phyloP scores from a whole-genome alignment of 2,329 filamentous ascomycete genomes.

The Ceratocystis harringtonii region DNA sequence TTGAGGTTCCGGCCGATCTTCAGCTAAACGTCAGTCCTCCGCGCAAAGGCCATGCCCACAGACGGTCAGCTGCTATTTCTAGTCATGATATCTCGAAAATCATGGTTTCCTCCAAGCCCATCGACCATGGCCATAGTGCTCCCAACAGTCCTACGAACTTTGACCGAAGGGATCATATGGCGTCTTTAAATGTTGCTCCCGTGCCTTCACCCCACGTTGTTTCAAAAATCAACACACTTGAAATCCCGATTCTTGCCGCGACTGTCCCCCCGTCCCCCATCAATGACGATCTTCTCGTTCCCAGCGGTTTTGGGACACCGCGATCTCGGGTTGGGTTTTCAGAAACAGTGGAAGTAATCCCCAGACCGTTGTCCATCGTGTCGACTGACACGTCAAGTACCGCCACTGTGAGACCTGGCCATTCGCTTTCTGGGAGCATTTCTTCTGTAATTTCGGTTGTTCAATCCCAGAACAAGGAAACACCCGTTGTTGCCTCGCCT shows the following conservation, averaged over 20 bases:
- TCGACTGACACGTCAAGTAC: slow-evolving; percentile 76
- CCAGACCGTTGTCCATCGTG: slow-evolving; percentile 65
- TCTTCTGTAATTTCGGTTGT: slow-evolving; percentile 53
- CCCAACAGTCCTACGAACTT: slow-evolving; percentile 44
- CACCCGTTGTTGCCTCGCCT: slow-evolving; percentile 20
- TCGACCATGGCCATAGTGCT: slow-evolving; percentile 44
- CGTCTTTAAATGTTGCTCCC: not conserved
- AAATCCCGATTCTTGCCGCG: slow-evolving; percentile 3
- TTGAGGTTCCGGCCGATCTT: slow-evolving; percentile 38
- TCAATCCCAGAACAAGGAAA: slow-evolving; percentile 17
- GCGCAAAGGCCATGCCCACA: slow-evolving; percentile 57
- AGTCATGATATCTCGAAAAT: slow-evolving; percentile 64
- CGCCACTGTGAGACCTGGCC: slow-evolving; percentile 50
- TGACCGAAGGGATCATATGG: slow-evolving; percentile 20
- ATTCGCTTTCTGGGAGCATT: slow-evolving; percentile 64
- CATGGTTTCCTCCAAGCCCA: slow-evolving; percentile 36
- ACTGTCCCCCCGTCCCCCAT: not conserved
- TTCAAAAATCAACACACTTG: not conserved
- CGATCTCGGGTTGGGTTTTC: slow-evolving; percentile 67
- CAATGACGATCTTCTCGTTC: not conserved
- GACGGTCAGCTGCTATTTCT: slow-evolving; percentile 69
- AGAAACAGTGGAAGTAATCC: slow-evolving; percentile 70
- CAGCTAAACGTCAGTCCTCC: slow-evolving; percentile 34
- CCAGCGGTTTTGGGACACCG: slow-evolving; percentile 21
- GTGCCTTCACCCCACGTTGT: not conserved